phyloP scores from a whole-genome alignment of 106 monocot genomes.

The Amphibolis antarctica region DNA sequence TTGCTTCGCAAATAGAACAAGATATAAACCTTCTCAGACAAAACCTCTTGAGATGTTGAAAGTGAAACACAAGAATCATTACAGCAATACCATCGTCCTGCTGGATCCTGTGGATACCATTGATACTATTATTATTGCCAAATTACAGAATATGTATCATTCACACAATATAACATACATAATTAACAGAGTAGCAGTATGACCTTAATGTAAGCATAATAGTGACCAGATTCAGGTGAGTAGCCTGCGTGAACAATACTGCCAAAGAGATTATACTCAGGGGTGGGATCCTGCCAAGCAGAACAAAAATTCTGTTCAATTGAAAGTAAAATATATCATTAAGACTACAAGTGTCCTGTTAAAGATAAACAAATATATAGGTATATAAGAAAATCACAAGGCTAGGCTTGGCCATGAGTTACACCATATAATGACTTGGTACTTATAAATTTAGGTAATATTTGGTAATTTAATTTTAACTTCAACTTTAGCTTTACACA shows the following conservation, averaged over 20 bases:
- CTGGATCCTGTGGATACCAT: slow-evolving; percentile 46
- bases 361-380: too few relatives aligned
- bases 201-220: slow-evolving; percentile 97
- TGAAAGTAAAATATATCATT: too few relatives aligned
- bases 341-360: too few relatives aligned
- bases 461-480: too few relatives aligned
- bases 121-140: background rate
- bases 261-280: slow-evolving; percentile 83
- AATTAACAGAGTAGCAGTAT: background rate
- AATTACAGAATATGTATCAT: slow-evolving; percentile 7
- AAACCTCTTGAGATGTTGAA: slow-evolving; percentile 70
- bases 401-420: too few relatives aligned
- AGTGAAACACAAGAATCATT: slow-evolving; percentile 85
- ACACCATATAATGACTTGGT: too few relatives aligned
- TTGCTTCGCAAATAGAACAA: slow-evolving; percentile 58
- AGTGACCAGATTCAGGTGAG: slow-evolving; percentile 90
- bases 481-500: too few relatives aligned
- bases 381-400: too few relatives aligned
- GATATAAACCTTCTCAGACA: slow-evolving; percentile 94
- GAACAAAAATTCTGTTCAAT: too few relatives aligned
- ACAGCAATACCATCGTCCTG: slow-evolving; percentile 89
- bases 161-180: background rate
- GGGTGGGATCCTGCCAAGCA: slow-evolving; percentile 50
- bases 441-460: too few relatives aligned
- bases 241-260: slow-evolving; percentile 90